These are phyloP conservation scores for Withania somnifera DNA, from an alignment of 305 asterid species.

Conservation along the genomic window DNA sequence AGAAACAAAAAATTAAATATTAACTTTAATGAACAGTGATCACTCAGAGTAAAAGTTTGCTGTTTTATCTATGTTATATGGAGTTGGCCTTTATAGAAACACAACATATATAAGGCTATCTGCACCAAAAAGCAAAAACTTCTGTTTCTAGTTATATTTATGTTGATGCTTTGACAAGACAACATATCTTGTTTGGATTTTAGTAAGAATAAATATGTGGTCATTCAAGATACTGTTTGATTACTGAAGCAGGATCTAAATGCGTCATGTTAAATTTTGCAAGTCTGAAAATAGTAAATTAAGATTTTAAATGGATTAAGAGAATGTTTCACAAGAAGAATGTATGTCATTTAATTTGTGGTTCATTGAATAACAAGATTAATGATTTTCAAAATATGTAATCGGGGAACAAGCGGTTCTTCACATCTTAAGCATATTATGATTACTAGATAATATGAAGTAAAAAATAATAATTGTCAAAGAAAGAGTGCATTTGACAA, in stretches of 20 bases:
- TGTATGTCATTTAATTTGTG: not conserved
- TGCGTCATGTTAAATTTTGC: not conserved
- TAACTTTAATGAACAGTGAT: not conserved
- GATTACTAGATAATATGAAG: not conserved
- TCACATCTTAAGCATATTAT: not conserved
- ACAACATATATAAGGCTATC: not conserved
- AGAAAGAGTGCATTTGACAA: no score
- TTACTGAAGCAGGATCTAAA: not conserved
- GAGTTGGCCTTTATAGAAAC: not conserved
- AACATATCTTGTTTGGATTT: not conserved
- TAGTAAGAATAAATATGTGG: not conserved
- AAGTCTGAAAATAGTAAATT: no score
- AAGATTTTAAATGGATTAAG: not conserved
- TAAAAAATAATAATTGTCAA: no score
- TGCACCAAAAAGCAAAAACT: not conserved
- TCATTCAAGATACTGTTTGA: not conserved
- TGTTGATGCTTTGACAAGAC: not conserved
- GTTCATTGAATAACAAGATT: not conserved
- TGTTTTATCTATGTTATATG: not conserved
- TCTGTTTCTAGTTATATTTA: not conserved
- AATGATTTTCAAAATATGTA: not conserved
- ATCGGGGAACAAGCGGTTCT: not conserved
- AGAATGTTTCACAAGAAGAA: not conserved
- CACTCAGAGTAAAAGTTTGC: not conserved
- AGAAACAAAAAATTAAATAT: not conserved